These are phyloP conservation scores for Penicillium dipodomyicola DNA, from an alignment of 495 filamentous ascomycete genomes.

Conservation along the genomic window DNA sequence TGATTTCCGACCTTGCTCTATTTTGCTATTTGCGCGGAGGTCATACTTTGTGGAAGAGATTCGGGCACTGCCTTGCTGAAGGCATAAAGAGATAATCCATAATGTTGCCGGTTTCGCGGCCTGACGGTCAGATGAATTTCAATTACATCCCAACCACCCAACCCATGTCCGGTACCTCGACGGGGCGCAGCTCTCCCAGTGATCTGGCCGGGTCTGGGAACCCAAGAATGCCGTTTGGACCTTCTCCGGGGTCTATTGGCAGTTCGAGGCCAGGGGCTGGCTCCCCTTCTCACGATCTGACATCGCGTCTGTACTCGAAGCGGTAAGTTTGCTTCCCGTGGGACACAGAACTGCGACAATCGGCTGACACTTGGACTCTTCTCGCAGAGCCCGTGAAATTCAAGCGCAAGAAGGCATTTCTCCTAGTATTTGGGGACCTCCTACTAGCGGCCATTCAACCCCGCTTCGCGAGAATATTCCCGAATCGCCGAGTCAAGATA, in stretches of 20 bases:
- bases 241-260: conserved; percentile 67
- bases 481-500: conserved; percentile 91
- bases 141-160: conserved; percentile 72
- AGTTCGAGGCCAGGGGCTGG: conserved; percentile 83
- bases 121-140: conserved; percentile 72
- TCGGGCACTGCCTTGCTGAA: conserved; percentile 26
- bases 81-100: conserved; percentile 51
- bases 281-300: conserved; percentile 92
- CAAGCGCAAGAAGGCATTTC: conserved; percentile 93
- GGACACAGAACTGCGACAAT: not conserved
- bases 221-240: conserved; percentile 72
- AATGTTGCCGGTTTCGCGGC: conserved; percentile 80
- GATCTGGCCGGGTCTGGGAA: conserved; percentile 69
- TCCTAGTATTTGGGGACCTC: conserved; percentile 89
- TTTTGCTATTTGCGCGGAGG: conserved; percentile 13
- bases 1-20: conserved; percentile 9
- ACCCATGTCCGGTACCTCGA: conserved; percentile 80
- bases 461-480: conserved; percentile 96
- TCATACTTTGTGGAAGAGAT: conserved; percentile 23
- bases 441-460: conserved; percentile 92
- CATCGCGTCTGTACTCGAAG: conserved; percentile 81
- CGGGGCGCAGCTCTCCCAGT: conserved; percentile 80
- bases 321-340: conserved; percentile 58
- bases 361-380: conserved; percentile 17
- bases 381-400: conserved; percentile 81